Conservation (phyloP, 1,284 basidiomycete species). For the Spongiforma sp. region DNA sequence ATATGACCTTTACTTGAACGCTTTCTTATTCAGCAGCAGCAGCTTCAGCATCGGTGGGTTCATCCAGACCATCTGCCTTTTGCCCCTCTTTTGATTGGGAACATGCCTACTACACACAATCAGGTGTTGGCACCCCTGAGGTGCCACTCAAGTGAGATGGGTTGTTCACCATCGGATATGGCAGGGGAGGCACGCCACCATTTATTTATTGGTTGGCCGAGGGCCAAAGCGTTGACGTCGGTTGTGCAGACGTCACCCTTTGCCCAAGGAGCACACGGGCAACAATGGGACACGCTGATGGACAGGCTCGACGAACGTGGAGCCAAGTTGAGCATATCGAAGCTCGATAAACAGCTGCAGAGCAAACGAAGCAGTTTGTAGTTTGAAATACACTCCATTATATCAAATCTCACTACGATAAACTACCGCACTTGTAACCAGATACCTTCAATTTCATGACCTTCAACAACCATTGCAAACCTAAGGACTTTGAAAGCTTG, state of each 20-base stretch:
- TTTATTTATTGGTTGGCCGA: neutral
- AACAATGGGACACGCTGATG: neutral
- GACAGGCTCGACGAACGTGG: neutral
- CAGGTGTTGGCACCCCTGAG: constrained; percentile 1
- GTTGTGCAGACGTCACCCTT: neutral
- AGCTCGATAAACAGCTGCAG: neutral
- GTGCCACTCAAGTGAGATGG: neutral
- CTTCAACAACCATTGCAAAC: too few species aligned
- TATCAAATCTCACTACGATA: too few species aligned
- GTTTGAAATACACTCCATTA: neutral
- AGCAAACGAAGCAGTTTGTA: neutral
- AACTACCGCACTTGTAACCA: too few species aligned
- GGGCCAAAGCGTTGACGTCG: neutral
- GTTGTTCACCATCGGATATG: neutral
- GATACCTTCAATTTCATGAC: too few species aligned
- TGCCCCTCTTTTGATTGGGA: too few species aligned
- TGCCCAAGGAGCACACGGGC: neutral
- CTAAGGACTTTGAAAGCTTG: too few species aligned
- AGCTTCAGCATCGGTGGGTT: constrained; percentile 22
- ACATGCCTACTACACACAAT: constrained; percentile 15
- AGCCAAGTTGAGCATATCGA: neutral
- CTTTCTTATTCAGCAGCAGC: constrained; percentile 28
- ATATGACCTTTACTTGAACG: constrained; percentile 24
- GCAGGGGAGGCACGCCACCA: neutral
- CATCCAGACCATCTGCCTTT: neutral